Conservation (phyloP, 768 basidiomycete species). For the Tulasnella sp. region DNA sequence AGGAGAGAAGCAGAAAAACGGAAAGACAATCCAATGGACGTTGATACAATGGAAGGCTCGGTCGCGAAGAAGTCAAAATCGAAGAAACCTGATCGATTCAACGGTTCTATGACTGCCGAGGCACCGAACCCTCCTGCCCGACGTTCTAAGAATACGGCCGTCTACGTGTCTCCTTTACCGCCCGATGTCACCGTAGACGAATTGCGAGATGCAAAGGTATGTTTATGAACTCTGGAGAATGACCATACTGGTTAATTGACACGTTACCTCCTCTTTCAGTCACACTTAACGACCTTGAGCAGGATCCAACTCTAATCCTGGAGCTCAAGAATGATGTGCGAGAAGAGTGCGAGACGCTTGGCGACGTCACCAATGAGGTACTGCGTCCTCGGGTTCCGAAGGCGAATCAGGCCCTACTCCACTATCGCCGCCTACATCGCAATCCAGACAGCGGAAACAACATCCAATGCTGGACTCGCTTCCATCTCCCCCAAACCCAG, state of each 20-base stretch:
- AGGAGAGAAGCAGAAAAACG: conserved; percentile 44
- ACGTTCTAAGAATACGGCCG: conserved; percentile 85
- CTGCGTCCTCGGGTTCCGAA: conserved; percentile 31
- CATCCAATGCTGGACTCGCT: not conserved
- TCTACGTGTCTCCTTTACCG: conserved; percentile 83
- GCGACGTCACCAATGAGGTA: conserved; percentile 92
- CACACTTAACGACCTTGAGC: conserved; percentile 70
- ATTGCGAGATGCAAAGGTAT: conserved; percentile 79
- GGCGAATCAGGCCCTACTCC: not conserved
- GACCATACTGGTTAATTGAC: not conserved
- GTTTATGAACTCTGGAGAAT: not conserved
- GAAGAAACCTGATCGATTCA: conserved; percentile 38
- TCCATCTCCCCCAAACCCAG: not conserved
- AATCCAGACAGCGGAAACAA: not conserved
- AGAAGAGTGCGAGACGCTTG: conserved; percentile 81
- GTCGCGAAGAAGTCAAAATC: conserved; percentile 65
- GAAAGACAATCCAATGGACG: conserved; percentile 67
- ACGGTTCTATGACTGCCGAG: conserved; percentile 28
- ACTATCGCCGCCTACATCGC: not conserved
- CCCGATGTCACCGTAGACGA: conserved; percentile 64
- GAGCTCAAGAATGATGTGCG: conserved; percentile 96
- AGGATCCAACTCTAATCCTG: conserved; percentile 75
- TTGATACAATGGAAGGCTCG: conserved; percentile 49
- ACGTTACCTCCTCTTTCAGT: conserved; percentile 47
- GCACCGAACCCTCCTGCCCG: conserved; percentile 23